Conservation (phyloP, 2,329 filamentous ascomycete species). For the Cercospora sp. region DNA sequence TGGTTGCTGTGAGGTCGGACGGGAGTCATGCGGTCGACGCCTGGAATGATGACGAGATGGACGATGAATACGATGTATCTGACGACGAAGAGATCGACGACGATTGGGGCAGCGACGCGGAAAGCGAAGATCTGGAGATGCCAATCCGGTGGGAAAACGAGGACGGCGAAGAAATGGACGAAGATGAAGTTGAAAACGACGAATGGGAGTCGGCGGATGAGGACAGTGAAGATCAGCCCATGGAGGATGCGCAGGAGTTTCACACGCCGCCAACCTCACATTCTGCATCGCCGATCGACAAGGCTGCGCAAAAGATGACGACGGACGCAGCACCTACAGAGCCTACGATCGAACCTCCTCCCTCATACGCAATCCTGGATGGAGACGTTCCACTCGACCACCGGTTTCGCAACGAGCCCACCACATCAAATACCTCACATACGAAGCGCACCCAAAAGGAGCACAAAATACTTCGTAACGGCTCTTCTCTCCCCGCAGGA, state of each 20-base stretch:
- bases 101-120: slow-evolving; percentile 34
- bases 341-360: slow-evolving; percentile 16
- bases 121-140: slow-evolving; percentile 32
- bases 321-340: neutral
- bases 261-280: slow-evolving; percentile 28
- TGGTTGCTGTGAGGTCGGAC: slow-evolving; percentile 48
- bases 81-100: slow-evolving; percentile 36
- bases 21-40: slow-evolving; percentile 30
- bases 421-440: slow-evolving; percentile 34
- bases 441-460: slow-evolving; percentile 58
- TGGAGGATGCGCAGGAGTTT: slow-evolving; percentile 27
- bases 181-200: slow-evolving; percentile 46
- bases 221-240: slow-evolving; percentile 27
- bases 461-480: slow-evolving; percentile 55
- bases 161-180: slow-evolving; percentile 45
- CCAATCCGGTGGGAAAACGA: slow-evolving; percentile 43
- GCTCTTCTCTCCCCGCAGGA: slow-evolving; percentile 52
- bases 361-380: slow-evolving; percentile 43
- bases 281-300: slow-evolving; percentile 25
- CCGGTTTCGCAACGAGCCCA: slow-evolving; percentile 39
- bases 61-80: slow-evolving; percentile 35
- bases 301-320: neutral
- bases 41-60: slow-evolving; percentile 43
- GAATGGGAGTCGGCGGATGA: slow-evolving; percentile 43
- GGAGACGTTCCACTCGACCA: slow-evolving; percentile 46